phyloP scores from a whole-genome alignment of 495 filamentous ascomycete species.

The Aspergillus affinis region DNA sequence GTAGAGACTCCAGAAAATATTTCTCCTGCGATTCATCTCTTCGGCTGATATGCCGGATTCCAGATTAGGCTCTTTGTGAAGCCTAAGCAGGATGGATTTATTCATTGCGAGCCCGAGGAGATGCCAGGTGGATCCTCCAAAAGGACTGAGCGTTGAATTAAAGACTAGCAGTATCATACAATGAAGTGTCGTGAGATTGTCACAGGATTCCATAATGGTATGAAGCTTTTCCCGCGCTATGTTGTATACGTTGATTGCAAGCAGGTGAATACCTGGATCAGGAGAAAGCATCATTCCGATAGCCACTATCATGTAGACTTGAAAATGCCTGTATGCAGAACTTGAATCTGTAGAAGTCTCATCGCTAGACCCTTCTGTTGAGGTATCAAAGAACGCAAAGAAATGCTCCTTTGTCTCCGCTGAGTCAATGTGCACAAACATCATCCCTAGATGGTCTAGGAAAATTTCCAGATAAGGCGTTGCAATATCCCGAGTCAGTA shows the following conservation, averaged over 20 bases:
- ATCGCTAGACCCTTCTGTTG: background rate
- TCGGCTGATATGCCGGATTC: conserved; percentile 1
- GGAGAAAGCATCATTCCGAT: conserved; percentile 22
- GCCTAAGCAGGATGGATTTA: conserved; percentile 24
- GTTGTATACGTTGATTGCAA: conserved; percentile 18
- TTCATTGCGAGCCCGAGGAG: conserved; percentile 29
- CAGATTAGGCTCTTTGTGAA: conserved; percentile 23
- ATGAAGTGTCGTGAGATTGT: conserved; percentile 12
- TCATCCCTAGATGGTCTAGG: conserved; percentile 9
- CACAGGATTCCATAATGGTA: conserved; percentile 16
- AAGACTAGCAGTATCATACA: conserved; percentile 28
- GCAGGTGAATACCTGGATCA: conserved; percentile 8
- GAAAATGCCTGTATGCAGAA: conserved; percentile 8
- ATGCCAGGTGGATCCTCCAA: conserved; percentile 30
- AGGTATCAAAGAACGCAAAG: conserved; percentile 13
- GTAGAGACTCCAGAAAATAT: conserved; percentile 30
- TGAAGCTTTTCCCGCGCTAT: conserved; percentile 14
- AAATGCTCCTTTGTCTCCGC: conserved; percentile 12
- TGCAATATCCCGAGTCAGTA: conserved; percentile 11
- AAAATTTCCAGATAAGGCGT: conserved; percentile 18
- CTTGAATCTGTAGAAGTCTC: too few relatives aligned
- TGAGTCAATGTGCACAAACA: conserved; percentile 17
- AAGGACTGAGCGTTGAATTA: conserved; percentile 24
- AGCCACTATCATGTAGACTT: conserved; percentile 23
- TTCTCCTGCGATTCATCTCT: conserved; percentile 1